Percentiles rank a stretch among this genome's conserved stretches.
These are phyloP conservation scores for Fragaria vesca DNA, from an alignment of 306 rosid species.

Conservation along the genomic window DNA sequence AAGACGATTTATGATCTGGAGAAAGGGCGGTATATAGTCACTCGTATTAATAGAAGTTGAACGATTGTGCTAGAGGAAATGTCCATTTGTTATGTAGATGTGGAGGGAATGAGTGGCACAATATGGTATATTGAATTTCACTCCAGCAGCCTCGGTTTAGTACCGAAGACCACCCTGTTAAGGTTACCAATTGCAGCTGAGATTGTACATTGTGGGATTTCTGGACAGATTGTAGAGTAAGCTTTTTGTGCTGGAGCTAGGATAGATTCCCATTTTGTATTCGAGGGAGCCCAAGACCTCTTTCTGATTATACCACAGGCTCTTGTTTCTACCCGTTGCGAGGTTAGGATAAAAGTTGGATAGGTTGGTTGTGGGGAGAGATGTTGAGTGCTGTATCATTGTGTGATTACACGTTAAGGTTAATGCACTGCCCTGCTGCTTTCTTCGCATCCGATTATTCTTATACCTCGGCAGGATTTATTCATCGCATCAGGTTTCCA, in stretches of 20 bases:
- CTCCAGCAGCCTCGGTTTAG: constrained; percentile 27
- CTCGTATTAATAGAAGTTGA: constrained; percentile 54
- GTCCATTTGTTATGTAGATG: constrained; percentile 18
- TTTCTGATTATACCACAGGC: constrained; percentile 22
- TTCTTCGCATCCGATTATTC: neutral
- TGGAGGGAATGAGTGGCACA: constrained; percentile 24
- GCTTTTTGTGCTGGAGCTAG: constrained; percentile 25
- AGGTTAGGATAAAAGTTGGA: constrained; percentile 15
- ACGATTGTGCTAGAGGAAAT: constrained; percentile 21
- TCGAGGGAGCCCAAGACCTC: constrained; percentile 23
- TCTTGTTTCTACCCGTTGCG: constrained; percentile 4
- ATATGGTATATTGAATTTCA: constrained; percentile 14
- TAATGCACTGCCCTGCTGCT: neutral
- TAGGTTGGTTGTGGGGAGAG: neutral
- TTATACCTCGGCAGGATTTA: neutral
- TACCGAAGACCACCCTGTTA: constrained; percentile 8
- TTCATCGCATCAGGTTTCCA: constrained; percentile 6
- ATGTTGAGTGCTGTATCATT: neutral
- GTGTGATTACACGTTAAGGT: constrained; percentile 14
- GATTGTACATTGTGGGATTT: constrained; percentile 30
- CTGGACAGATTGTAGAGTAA: constrained; percentile 36
- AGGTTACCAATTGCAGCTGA: constrained; percentile 17
- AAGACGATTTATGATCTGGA: constrained; percentile 88
- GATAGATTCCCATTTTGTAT: constrained; percentile 34
- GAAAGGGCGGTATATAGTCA: constrained; percentile 83